Evolutionary conservation across 192 early-diverging fungal species (phyloP), one percentile per base, ranked within the genome.

Genomic region (Coemansia reversa): DNA sequence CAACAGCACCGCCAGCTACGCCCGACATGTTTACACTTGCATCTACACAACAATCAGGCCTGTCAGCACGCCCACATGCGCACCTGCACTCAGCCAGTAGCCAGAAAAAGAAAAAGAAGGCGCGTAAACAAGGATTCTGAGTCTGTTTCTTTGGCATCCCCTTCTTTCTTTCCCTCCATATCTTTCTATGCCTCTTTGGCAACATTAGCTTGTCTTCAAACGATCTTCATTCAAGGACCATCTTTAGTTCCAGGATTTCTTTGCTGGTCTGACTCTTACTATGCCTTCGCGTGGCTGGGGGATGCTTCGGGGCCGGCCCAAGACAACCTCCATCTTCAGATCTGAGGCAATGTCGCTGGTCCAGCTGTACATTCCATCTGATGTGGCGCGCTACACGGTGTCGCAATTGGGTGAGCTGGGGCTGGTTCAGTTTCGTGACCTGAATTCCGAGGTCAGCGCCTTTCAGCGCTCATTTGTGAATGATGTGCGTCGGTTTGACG

Each of bases 401-500:
- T 76, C 94, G 24, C 93, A 96, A 82, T 82, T 99, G 39, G 97
- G 97, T 23, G 97, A 99, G 70, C 78, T 96, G 33, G 97, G 97
- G 2, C 84, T 90, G 59, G 83, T 99, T 33, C 89, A 99, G 73
- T 97, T 99, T 83, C 86, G 92, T 72, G 97, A 99, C 74, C 83
- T 97, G 56, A 99, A 99, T 80, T 83, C 88, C 24, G 88, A 93
- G 29, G 92, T 94, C 24, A 98, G 94, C 73, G 95, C 95, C 11
- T 99, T 99, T 70, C 96, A 99, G 79, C 88, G 96, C 19, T 88
- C 93, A 20, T 98, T 94, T 78, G 97, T 98, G 22, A 89, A 83
- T 58, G 93, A 98, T 74, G 96, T 99, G 70, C 88, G 94, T 65
- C 89, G 94, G 42, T 86, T 96, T 28, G 95, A 99, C 72, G 97